Evolutionary conservation across 495 filamentous ascomycete species (phyloP), one percentile per base, ranked within the genome.

Genomic region (Penicillium chermesinum): DNA sequence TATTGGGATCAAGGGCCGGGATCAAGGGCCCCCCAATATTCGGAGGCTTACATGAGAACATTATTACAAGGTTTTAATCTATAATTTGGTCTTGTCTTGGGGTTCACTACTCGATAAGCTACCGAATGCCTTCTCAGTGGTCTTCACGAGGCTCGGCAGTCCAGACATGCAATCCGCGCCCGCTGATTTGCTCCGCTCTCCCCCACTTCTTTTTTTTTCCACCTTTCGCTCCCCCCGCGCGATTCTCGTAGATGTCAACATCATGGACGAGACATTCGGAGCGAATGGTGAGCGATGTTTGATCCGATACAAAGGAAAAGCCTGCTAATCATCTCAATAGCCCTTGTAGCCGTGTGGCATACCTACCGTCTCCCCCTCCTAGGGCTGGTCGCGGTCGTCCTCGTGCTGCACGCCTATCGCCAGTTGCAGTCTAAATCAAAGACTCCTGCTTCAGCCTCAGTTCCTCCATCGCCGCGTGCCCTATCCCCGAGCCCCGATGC

Each of bases 271-370:
- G 10, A 4, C 4, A 30, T 4, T 30, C 25, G 10, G 4, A 4
- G 25, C 25, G 10, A 30, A 30, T 10, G 25, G 25, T 30, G 10
- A 30, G 25, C 10, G 10, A 30, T 5, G 25, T 5, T 10, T 10
- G 25, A 4, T 30, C 10, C 5, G 25, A 30, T n/a, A n/a, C 25
- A 4, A 10, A 30, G 10, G 4, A 30, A 5, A 30, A 4, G 5
- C 25, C 25, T 30, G 25, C 25, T 30, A 10, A 30, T 30, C 33
- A 38, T 32, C 9, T 19, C 21, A 7, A n/a, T 34, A 70, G 66
- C 59, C 44, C 41, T 66, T 7, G 39, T 73, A 50, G 53, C 65
- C 51, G 48, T 63, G 35, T 74, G 71, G 71, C 70, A 74, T 52
- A 47, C 55, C 38, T 68, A 67, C 49, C 68, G 71, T 42, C 49